phyloP scores from a whole-genome alignment of 2,329 filamentous ascomycete species.

The Emergomyces orientalis region DNA sequence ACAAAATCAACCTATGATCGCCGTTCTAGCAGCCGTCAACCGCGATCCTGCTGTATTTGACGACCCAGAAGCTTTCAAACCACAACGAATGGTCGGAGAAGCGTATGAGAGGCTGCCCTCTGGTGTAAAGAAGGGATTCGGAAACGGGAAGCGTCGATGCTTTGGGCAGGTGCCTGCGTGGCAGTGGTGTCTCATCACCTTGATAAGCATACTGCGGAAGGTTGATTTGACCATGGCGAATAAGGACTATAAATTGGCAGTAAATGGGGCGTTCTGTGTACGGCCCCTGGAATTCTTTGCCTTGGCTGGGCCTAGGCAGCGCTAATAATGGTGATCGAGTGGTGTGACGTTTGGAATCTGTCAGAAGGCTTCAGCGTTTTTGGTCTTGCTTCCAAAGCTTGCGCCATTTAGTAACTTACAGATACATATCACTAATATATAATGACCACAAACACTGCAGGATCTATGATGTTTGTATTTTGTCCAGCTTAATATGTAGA shows the following conservation, averaged over 20 bases:
- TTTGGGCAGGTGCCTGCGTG: slow-evolving; percentile 65
- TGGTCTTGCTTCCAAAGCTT: background rate
- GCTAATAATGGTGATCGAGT: background rate
- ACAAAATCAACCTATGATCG: slow-evolving; percentile 43
- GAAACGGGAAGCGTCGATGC: slow-evolving; percentile 60
- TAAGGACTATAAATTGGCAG: slow-evolving; percentile 35
- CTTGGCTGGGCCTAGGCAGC: slow-evolving; percentile 34
- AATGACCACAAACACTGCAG: background rate
- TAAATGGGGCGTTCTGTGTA: slow-evolving; percentile 47
- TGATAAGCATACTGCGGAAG: slow-evolving; percentile 58
- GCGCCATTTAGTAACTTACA: background rate
- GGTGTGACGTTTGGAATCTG: background rate
- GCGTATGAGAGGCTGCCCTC: slow-evolving; percentile 55
- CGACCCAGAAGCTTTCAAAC: slow-evolving; percentile 56
- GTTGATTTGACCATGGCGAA: slow-evolving; percentile 59
- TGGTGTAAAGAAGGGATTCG: slow-evolving; percentile 61
- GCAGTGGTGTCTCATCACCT: slow-evolving; percentile 58
- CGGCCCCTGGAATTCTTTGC: slow-evolving; percentile 41
- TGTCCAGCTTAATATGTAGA: background rate
- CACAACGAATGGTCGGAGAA: slow-evolving; percentile 64
- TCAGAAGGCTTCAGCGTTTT: background rate
- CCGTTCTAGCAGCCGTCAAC: slow-evolving; percentile 50
- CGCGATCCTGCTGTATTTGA: slow-evolving; percentile 55
- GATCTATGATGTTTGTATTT: background rate
- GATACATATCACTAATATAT: slow-evolving; percentile 3